Evolutionary conservation across 2,329 filamentous ascomycete genomes (phyloP), one percentile per base, ranked within the genome.

Genomic region (Hirsutella rhossiliensis): DNA sequence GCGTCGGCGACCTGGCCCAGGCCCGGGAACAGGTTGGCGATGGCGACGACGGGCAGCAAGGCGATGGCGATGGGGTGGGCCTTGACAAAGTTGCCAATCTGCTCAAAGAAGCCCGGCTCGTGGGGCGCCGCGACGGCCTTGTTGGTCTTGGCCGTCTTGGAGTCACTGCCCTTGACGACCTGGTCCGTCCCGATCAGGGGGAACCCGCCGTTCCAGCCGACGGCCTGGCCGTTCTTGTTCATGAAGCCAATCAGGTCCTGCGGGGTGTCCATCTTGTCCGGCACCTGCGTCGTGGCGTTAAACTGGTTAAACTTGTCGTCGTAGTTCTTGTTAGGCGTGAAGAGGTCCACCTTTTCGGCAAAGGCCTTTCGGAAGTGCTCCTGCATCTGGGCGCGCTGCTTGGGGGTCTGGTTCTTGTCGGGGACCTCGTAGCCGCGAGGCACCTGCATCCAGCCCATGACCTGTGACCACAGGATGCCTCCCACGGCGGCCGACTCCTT

Each of bases 281-380:
- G 11, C 11, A 40, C 13, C 13, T 41, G 9, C n/a, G 11, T 19
- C 18, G 11, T 37, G 11, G 19, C 19, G 11, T 15, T 15, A 15
- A 19, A 42, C n/a, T 42, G 18, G 23, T 45, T 30, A n/a, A 45
- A 45, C 15, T 30, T 41, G 19, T 19, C 18, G 20, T 45, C 39
- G 23, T 41, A 42, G 28, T 45, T 29, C 13, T 29, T 19, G 20
- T 38, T 45, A 2, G 9, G 5, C 23, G 29, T n/a, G 27, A 45
- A 45, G n/a, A 41, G 8, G 23, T 23, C 41, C 9, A 27, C 15
- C 8, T 30, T 31, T 5, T 19, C 19, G 8, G 31, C n/a, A 19
- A 41, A 37, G 4, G 43, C 43, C 18, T 31, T 38, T 11, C 19
- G 3, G 27, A 41, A 45, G 20, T 32, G 27, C n/a, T 41, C 12